Percentiles rank a stretch among this genome's conserved stretches.
Conservation (phyloP, 495 filamentous ascomycete species). For the Chaetomidium leptoderma region DNA sequence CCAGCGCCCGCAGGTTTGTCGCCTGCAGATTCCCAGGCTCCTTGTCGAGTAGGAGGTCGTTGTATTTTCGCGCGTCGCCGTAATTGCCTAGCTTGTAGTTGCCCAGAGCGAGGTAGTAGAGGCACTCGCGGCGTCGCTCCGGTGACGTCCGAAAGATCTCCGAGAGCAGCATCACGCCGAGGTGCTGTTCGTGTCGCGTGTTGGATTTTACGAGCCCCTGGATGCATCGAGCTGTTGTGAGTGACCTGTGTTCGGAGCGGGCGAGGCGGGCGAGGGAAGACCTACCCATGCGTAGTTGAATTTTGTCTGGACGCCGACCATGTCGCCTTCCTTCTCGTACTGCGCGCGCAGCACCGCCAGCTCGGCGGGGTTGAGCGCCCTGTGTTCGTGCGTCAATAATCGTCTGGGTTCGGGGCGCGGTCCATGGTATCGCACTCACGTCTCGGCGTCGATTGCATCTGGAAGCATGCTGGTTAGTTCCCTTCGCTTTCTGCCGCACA, state of each 20-base stretch:
- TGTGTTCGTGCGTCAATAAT: constrained; percentile 32
- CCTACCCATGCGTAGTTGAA: constrained; percentile 98
- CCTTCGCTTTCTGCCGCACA: constrained; percentile 14
- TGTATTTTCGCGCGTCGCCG: constrained; percentile 87
- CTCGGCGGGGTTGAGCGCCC: constrained; percentile 82
- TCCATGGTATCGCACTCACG: constrained; percentile 49
- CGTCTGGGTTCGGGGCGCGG: neutral
- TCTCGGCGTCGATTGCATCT: constrained; percentile 98
- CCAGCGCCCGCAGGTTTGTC: constrained; percentile 71
- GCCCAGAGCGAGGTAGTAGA: constrained; percentile 93
- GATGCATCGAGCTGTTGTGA: neutral
- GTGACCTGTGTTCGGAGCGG: neutral
- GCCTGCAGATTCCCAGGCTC: constrained; percentile 90
- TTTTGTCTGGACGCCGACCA: constrained; percentile 95
- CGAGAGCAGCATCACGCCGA: constrained; percentile 87
- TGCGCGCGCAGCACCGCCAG: constrained; percentile 86
- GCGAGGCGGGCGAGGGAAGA: neutral
- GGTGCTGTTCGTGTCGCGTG: constrained; percentile 78
- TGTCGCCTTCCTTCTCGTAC: constrained; percentile 94
- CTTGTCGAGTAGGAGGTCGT: constrained; percentile 81
- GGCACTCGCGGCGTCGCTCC: constrained; percentile 91
- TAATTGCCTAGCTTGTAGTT: constrained; percentile 99
- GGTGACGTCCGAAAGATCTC: constrained; percentile 93
- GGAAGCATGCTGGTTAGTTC: constrained; percentile 16
- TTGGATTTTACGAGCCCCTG: constrained; percentile 93